A percentile compares a stretch with the other conserved stretches of the same genome.
Conservation (phyloP, 768 basidiomycete genomes). For the Leccinellum albellum region DNA sequence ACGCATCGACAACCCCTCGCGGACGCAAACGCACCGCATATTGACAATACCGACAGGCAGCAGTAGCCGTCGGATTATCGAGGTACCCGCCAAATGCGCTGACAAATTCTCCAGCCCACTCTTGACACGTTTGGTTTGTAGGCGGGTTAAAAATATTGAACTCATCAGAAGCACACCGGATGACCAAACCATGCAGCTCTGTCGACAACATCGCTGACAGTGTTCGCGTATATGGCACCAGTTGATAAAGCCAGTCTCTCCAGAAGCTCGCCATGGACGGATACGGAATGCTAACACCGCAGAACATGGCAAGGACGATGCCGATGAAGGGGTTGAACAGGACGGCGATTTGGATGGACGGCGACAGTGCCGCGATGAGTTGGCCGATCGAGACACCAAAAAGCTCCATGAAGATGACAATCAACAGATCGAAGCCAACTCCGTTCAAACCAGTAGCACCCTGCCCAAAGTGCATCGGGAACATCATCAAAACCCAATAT, state of each 20-base stretch:
- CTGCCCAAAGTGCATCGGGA: slow-evolving; percentile 64
- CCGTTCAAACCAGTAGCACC: slow-evolving; percentile 57
- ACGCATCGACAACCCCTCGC: not conserved
- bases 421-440: slow-evolving; percentile 67
- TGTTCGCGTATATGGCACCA: slow-evolving; percentile 67
- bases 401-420: slow-evolving; percentile 67
- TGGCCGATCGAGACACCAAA: slow-evolving; percentile 74
- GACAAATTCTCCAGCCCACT: slow-evolving; percentile 72
- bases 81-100: slow-evolving; percentile 66
- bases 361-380: slow-evolving; percentile 70
- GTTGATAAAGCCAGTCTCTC: slow-evolving; percentile 74
- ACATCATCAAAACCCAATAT: slow-evolving; percentile 78
- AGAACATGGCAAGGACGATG: slow-evolving; percentile 66
- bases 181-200: slow-evolving; percentile 66
- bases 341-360: slow-evolving; percentile 74
- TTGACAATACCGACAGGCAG: slow-evolving; percentile 70
- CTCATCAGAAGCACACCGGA: slow-evolving; percentile 65
- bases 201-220: slow-evolving; percentile 73
- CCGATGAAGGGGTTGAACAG: slow-evolving; percentile 76
- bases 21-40: slow-evolving; percentile 36
- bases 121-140: slow-evolving; percentile 61
- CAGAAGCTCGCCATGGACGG: slow-evolving; percentile 63
- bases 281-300: slow-evolving; percentile 76
- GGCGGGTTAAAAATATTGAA: slow-evolving; percentile 73
- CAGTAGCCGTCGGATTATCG: slow-evolving; percentile 57